These are phyloP conservation scores for Coniella vitis DNA, from an alignment of 2,329 filamentous ascomycete genomes.

Conservation along the genomic window DNA sequence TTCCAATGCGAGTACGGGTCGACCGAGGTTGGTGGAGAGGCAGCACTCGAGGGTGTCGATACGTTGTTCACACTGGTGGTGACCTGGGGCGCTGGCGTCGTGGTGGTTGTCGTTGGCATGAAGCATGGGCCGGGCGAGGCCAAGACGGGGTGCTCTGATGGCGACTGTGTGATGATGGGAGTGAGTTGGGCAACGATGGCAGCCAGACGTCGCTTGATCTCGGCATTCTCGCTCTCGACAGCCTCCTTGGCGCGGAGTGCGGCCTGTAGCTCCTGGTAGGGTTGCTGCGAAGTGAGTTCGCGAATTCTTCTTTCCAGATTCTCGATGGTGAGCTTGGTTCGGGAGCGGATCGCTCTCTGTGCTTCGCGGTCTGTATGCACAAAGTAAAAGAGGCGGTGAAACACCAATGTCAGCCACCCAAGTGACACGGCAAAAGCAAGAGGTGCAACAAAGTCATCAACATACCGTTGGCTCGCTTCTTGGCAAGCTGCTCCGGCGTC, in stretches of 20 bases:
- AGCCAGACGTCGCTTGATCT: conserved; percentile 63
- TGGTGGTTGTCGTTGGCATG: conserved; percentile 17
- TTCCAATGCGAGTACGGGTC: conserved; percentile 24
- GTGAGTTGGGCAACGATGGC: conserved; percentile 54
- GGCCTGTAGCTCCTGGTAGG: conserved; percentile 75
- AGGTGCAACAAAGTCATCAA: conserved; percentile 8
- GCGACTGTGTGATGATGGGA: conserved; percentile 39
- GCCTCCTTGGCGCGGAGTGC: conserved; percentile 70
- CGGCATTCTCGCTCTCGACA: conserved; percentile 71
- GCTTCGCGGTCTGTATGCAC: conserved; percentile 64
- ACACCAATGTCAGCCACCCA: neutral
- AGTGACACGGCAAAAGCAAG: neutral
- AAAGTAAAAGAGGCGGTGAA: neutral
- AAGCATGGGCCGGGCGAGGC: conserved; percentile 23
- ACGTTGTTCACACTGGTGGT: conserved; percentile 22
- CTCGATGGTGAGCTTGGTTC: conserved; percentile 76
- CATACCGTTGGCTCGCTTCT: conserved; percentile 54
- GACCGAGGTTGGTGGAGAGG: conserved; percentile 28
- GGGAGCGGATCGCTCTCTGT: conserved; percentile 75
- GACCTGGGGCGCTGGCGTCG: conserved; percentile 19
- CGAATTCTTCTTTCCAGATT: conserved; percentile 63
- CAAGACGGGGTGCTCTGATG: conserved; percentile 19
- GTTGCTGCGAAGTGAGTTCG: conserved; percentile 72
- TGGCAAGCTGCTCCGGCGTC: conserved; percentile 67
- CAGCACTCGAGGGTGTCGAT: conserved; percentile 32